Evolutionary conservation across 2,329 filamentous ascomycete genomes (phyloP).

Genomic region (Akanthomyces uredinophilus): DNA sequence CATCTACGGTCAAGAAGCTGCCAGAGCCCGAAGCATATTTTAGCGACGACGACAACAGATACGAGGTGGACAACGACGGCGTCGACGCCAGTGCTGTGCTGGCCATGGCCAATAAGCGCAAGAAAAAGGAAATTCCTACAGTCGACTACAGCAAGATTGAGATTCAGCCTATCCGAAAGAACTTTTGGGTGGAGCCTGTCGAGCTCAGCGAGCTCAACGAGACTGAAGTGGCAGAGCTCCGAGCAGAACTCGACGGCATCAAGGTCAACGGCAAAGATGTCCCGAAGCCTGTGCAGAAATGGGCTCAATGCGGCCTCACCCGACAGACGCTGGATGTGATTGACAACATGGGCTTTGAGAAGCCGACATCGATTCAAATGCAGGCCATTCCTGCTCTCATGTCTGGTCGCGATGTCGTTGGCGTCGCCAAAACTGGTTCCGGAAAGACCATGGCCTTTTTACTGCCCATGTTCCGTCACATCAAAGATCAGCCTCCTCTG

Average conservation of each 20-base stretch:
- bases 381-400: slow-evolving; percentile 93
- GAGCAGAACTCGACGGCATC: slow-evolving; percentile 88
- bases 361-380: slow-evolving; percentile 88
- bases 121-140: slow-evolving; percentile 91
- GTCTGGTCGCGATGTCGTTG: slow-evolving; percentile 92
- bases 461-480: slow-evolving; percentile 95
- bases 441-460: slow-evolving; percentile 96
- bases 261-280: slow-evolving; percentile 85
- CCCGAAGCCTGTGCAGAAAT: slow-evolving; percentile 91
- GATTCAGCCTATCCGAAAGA: slow-evolving; percentile 81
- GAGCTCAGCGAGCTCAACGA: slow-evolving; percentile 80
- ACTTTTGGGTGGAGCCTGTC: slow-evolving; percentile 88
- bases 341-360: slow-evolving; percentile 73
- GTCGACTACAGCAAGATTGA: slow-evolving; percentile 84
- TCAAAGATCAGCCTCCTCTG: slow-evolving; percentile 83
- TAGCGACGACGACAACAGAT: slow-evolving; percentile 71
- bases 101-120: slow-evolving; percentile 59
- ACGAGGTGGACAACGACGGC: slow-evolving; percentile 40
- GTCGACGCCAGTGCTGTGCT: slow-evolving; percentile 42
- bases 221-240: slow-evolving; percentile 73
- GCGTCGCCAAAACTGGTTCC: slow-evolving; percentile 94
- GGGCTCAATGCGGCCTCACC: slow-evolving; percentile 90
- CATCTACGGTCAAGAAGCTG: slow-evolving; percentile 40
- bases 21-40: slow-evolving; percentile 82
- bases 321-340: slow-evolving; percentile 84